Base-by-base conservation (phyloP, 441 rosid genomes). In the Iberis amara region DNA sequence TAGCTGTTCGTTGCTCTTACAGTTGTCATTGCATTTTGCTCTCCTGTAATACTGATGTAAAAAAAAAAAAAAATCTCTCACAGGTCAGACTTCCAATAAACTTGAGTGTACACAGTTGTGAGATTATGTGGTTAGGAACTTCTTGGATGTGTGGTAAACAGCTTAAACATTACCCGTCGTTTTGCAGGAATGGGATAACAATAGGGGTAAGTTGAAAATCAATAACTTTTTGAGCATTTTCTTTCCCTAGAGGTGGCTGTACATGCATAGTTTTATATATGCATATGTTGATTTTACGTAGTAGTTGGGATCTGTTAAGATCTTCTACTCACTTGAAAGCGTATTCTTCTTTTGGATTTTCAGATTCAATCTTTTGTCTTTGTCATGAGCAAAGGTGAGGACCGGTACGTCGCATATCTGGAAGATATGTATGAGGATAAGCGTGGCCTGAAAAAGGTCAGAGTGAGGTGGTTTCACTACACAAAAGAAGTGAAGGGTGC, bases 361-460 rank as follows among this genome's bases (percentile, higher is more conserved):
- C 76, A 92, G 98, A 72, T 82, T 47, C 89, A 88, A 32, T 92
- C 98, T 10, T 92, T 92, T 76, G 96, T 92, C 62, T 88, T 79
- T 70, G 95, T 86, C 62, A 77, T 92, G 98, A 89, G 83, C 51
- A 84, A 84, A 73, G 96, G 79, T 56, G 85, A 84, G 48, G 80
- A 74, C 67, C 86, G 69, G 39, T 86, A 92, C 23, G 71, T 92
- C 73, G 96, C 95, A 33, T 82, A 92, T 70, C 70, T 88, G 76
- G 96, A 92, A 76, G 98, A 92, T 68, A 92, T 92, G 94, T 92
- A 92, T 28, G 96, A 88, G 73, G 96, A 92, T 79, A 88, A 79
- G 70, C 81, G 85, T 65, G 94, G 98, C 52, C 86, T 70, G 51
- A 92, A 84, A 69, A 78, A 18, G 21, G 21, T 18, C 21, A 18